Conservation (phyloP, 345 rosid genomes). For the Melaleuca quinquenervia region DNA sequence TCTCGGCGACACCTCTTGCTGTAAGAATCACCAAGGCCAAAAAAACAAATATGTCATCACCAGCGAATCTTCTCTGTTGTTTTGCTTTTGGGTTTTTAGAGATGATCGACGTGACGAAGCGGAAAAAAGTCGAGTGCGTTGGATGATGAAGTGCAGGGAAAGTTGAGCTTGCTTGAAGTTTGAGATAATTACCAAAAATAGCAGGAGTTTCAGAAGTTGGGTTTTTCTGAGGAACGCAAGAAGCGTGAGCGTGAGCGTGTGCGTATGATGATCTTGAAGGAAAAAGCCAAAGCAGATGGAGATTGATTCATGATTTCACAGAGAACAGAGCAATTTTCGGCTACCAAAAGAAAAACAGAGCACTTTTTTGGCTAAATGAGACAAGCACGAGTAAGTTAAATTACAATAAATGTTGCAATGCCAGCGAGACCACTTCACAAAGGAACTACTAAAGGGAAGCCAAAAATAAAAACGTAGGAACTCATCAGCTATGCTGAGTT, state of each 20-base stretch:
- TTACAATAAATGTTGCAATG: background rate
- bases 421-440: background rate
- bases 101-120: background rate
- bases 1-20: conserved; percentile 9
- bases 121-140: background rate
- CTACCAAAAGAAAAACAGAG: background rate
- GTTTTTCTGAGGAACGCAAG: background rate
- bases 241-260: background rate
- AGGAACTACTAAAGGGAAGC: background rate
- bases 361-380: background rate
- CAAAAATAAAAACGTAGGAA: background rate
- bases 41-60: background rate
- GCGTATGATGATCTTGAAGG: background rate
- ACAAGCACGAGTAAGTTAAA: background rate
- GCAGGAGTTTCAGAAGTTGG: background rate
- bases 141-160: background rate
- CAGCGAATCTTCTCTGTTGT: background rate
- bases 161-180: background rate
- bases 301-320: background rate
- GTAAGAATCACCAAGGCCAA: background rate
- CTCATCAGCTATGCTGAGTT: background rate
- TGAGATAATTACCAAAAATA: background rate
- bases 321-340: background rate
- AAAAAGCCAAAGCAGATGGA: background rate
- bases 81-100: background rate